Percentiles rank a stretch among this genome's conserved stretches.
Evolutionary conservation across 208 protist species (phyloP).

Genomic region (Herpetomonas tarakana): DNA sequence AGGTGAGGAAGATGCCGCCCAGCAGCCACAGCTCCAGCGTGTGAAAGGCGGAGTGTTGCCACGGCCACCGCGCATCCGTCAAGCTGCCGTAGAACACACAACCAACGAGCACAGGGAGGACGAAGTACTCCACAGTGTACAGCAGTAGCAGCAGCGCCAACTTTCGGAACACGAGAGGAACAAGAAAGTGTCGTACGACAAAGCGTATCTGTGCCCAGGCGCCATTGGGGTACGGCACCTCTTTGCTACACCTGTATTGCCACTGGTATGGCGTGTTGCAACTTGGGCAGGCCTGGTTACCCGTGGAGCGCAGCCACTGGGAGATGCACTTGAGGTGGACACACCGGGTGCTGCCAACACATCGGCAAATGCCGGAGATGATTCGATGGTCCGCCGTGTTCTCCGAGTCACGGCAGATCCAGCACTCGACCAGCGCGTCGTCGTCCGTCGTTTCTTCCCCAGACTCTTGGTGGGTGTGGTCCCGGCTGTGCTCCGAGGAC

Average conservation of each 20-base stretch:
- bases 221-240: conserved; percentile 1
- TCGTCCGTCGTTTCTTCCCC: too few relatives aligned
- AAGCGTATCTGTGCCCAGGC: conserved; percentile 16
- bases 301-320: conserved; percentile 55
- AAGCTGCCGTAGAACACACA: neutral
- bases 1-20: neutral
- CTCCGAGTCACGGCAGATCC: conserved; percentile 56
- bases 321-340: conserved; percentile 74
- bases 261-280: conserved; percentile 50
- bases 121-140: neutral
- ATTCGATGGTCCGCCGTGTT: conserved; percentile 39
- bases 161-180: conserved; percentile 16
- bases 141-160: conserved; percentile 9
- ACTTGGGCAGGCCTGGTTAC: conserved; percentile 40
- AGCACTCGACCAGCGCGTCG: conserved; percentile 49
- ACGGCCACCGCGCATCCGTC: neutral
- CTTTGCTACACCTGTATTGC: conserved; percentile 10
- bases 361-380: conserved; percentile 45
- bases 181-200: conserved; percentile 22
- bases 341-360: conserved; percentile 51
- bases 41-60: neutral
- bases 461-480: too few relatives aligned
- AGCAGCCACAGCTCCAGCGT: neutral
- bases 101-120: neutral
- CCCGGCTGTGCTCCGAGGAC: too few relatives aligned